Conservation (phyloP, 371 early-diverging fungal species). For the Phascolomyces articulosus region DNA sequence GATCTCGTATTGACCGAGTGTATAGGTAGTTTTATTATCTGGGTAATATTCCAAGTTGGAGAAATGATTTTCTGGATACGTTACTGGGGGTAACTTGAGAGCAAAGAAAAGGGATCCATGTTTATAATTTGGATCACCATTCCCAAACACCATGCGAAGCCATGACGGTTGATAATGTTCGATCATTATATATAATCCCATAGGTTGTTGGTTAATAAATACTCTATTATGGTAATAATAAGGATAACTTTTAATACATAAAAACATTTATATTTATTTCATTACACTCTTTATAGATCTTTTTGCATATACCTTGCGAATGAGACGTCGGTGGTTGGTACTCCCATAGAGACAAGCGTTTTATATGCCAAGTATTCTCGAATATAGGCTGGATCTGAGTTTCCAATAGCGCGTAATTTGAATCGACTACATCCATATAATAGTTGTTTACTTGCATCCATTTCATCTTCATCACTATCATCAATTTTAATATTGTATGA, state of each 20-base stretch:
- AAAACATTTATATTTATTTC: neutral
- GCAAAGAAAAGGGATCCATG: slow-evolving; percentile 23
- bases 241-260: no score
- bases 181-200: slow-evolving; percentile 23
- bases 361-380: slow-evolving; percentile 23
- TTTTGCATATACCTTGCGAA: slow-evolving; percentile 27
- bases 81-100: neutral
- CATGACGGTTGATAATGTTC: slow-evolving; percentile 21
- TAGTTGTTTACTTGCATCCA: no score
- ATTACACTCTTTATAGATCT: neutral
- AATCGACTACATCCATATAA: slow-evolving; percentile 13
- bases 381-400: slow-evolving; percentile 24
- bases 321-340: slow-evolving; percentile 14
- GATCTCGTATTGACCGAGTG: slow-evolving; percentile 8
- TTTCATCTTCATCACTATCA: slow-evolving; percentile 5
- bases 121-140: slow-evolving; percentile 3
- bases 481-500: slow-evolving; percentile 19
- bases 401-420: slow-evolving; percentile 18
- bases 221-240: slow-evolving; percentile 17
- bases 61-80: neutral
- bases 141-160: slow-evolving; percentile 20
- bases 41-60: slow-evolving; percentile 22
- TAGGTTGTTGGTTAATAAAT: slow-evolving; percentile 17
- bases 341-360: slow-evolving; percentile 13
- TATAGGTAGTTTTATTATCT: slow-evolving; percentile 13